Percentiles rank a stretch among this genome's conserved stretches.
phyloP scores from a whole-genome alignment of 1,284 basidiomycete genomes.

The Agroathelia rolfsii region DNA sequence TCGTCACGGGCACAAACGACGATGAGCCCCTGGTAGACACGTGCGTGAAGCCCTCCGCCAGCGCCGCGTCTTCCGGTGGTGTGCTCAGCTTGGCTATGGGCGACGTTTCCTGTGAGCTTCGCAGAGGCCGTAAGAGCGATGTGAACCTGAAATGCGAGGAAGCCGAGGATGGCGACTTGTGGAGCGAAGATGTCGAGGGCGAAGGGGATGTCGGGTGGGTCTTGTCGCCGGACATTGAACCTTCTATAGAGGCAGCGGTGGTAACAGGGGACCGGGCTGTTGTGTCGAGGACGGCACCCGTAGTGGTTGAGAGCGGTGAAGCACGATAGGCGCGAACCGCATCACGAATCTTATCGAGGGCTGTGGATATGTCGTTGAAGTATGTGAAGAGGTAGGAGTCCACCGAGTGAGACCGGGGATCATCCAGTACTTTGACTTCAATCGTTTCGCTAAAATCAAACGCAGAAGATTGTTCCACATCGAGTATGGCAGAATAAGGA shows the following conservation, averaged over 20 bases:
- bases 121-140: slow-evolving; percentile 53
- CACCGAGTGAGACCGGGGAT: slow-evolving; percentile 63
- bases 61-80: slow-evolving; percentile 25
- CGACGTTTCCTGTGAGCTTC: slow-evolving; percentile 38
- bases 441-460: slow-evolving; percentile 94
- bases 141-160: slow-evolving; percentile 46
- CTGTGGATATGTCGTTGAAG: slow-evolving; percentile 69
- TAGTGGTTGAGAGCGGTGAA: slow-evolving; percentile 26
- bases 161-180: slow-evolving; percentile 21
- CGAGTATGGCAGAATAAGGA: slow-evolving; percentile 81
- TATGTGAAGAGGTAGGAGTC: slow-evolving; percentile 94
- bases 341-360: slow-evolving; percentile 72
- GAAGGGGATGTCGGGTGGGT: slow-evolving; percentile 17
- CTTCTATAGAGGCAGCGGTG: slow-evolving; percentile 22
- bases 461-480: slow-evolving; percentile 79
- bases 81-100: too few species aligned
- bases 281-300: slow-evolving; percentile 54
- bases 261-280: slow-evolving; percentile 37
- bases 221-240: slow-evolving; percentile 25
- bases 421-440: slow-evolving; percentile 85
- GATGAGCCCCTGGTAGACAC: slow-evolving; percentile 41
- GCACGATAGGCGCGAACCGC: slow-evolving; percentile 52
- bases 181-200: too few species aligned
- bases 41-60: slow-evolving; percentile 59
- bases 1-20: slow-evolving; percentile 54